Evolutionary conservation across 352 stramenopile species (phyloP).

Genomic region (Detonula confervacea): DNA sequence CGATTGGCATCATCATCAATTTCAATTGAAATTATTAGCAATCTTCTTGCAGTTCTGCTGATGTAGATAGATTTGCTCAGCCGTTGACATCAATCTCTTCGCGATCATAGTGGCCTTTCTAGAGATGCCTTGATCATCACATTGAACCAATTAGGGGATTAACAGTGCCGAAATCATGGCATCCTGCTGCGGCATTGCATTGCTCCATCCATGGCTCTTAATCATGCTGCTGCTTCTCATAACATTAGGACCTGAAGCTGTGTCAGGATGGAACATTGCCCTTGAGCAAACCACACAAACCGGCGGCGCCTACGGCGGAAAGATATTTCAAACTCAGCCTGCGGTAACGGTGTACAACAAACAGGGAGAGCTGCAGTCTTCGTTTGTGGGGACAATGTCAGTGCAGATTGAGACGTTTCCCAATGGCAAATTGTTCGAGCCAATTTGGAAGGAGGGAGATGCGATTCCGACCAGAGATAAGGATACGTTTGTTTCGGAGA

Average conservation of each 20-base stretch:
- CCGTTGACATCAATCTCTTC: too few relatives aligned
- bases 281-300: conserved; percentile 45
- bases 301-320: conserved; percentile 47
- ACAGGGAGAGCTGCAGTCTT: conserved; percentile 46
- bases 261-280: conserved; percentile 55
- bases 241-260: conserved; percentile 6
- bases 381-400: conserved; percentile 49
- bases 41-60: too few relatives aligned
- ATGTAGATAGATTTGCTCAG: too few relatives aligned
- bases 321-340: conserved; percentile 53
- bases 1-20: too few relatives aligned
- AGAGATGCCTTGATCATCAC: too few relatives aligned
- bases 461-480: not conserved
- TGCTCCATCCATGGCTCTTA: too few relatives aligned
- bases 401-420: conserved; percentile 38
- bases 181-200: too few relatives aligned
- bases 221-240: conserved; percentile 14
- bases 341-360: conserved; percentile 51
- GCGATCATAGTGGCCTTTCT: too few relatives aligned
- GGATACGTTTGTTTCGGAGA: conserved; percentile 34
- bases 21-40: too few relatives aligned
- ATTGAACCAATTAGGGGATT: too few relatives aligned
- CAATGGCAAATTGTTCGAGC: conserved; percentile 31
- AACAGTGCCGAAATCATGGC: too few relatives aligned
- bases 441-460: conserved; percentile 30